A percentile compares a stretch with the other conserved stretches of the same genome.
Evolutionary conservation across 2,329 filamentous ascomycete genomes (phyloP).

Genomic region (Colletotrichum abscissum): DNA sequence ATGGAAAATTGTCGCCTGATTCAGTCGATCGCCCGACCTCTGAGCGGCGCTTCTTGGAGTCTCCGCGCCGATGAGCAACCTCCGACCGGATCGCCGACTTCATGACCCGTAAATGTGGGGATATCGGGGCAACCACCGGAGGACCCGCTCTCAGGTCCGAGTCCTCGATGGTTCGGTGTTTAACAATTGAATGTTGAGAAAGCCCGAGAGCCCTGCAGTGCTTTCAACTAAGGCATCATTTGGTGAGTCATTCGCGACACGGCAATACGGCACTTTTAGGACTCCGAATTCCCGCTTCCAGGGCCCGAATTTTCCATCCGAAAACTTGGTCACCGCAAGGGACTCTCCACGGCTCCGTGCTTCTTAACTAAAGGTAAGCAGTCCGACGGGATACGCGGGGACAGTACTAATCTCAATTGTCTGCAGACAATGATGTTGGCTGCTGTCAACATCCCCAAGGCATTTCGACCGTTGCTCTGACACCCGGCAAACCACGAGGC

Average conservation of each 20-base stretch:
- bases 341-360: not conserved
- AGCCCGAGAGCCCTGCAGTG: not conserved
- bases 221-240: not conserved
- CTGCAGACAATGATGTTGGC: not conserved
- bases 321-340: not conserved
- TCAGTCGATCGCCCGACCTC: not conserved
- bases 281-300: not conserved
- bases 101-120: not conserved
- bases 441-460: conserved; percentile 10
- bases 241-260: not conserved
- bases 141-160: not conserved
- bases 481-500: not conserved
- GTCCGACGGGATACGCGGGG: not conserved
- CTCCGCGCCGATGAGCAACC: not conserved
- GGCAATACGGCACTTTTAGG: not conserved
- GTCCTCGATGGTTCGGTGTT: not conserved
- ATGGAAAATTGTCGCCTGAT: not conserved
- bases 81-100: not conserved
- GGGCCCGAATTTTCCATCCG: not conserved
- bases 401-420: not conserved
- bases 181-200: not conserved
- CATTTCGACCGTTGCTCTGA: conserved; percentile 4
- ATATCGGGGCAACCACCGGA: not conserved
- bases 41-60: not conserved
- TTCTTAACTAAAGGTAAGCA: not conserved